A percentile compares a stretch with the other conserved stretches of the same genome.
phyloP scores from a whole-genome alignment of 257 asterid genomes.

The Fraxinus quadrangulata region DNA sequence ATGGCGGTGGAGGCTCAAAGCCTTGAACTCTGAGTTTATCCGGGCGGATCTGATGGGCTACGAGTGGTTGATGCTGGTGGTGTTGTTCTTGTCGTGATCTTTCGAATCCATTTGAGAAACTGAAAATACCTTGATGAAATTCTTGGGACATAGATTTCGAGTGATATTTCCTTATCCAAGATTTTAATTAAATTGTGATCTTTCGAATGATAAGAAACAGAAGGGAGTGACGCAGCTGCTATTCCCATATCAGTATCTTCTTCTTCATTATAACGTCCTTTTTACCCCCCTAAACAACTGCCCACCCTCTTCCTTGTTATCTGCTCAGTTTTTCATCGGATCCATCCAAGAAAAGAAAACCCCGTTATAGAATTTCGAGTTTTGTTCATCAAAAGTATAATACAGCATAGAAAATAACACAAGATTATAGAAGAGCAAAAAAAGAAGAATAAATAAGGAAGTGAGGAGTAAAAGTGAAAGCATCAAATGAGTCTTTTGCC shows the following conservation, averaged over 20 bases:
- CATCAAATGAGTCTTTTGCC: conserved; percentile 31
- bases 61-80: conserved; percentile 44
- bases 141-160: conserved; percentile 82
- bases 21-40: conserved; percentile 76
- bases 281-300: conserved; percentile 7
- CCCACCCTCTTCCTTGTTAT: conserved; percentile 12
- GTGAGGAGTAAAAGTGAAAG: conserved; percentile 52
- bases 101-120: conserved; percentile 92
- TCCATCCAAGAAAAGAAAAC: conserved; percentile 28
- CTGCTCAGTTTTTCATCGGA: conserved; percentile 23
- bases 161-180: conserved; percentile 24
- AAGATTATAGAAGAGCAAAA: conserved; percentile 2
- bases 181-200: conserved; percentile 29
- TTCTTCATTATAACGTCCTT: conserved; percentile 47
- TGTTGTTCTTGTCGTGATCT: conserved; percentile 67
- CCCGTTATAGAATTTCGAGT: not conserved
- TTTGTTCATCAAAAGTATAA: not conserved
- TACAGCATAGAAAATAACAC: not conserved
- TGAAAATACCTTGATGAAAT: conserved; percentile 71
- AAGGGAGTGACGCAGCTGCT: conserved; percentile 44
- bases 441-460: conserved; percentile 37
- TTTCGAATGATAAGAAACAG: conserved; percentile 43
- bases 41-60: conserved; percentile 88
- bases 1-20: conserved; percentile 61
- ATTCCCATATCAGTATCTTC: conserved; percentile 50